Evolutionary conservation across 2,329 filamentous ascomycete genomes (phyloP).

Genomic region (Botrytis tulipae): DNA sequence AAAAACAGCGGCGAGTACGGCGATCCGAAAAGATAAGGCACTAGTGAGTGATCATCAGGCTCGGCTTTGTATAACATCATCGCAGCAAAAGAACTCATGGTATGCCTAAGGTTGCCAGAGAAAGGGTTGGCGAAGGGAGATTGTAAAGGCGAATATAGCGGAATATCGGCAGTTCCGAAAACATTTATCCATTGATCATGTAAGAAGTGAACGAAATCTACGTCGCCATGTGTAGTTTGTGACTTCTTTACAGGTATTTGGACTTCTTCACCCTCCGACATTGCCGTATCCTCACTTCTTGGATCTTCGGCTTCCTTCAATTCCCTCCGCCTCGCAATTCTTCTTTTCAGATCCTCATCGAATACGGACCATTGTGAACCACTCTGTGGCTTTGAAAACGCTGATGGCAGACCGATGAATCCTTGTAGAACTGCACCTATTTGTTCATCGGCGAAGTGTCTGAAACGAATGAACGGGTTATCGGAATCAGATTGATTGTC

Average conservation of each 20-base stretch:
- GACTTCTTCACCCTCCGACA: conserved; percentile 15
- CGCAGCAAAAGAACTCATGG: conserved; percentile 1
- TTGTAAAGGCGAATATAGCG: conserved; percentile 32
- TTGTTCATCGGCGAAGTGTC: conserved; percentile 36
- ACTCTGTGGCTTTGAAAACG: conserved; percentile 31
- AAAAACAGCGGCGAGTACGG: conserved; percentile 37
- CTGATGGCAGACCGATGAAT: conserved; percentile 37
- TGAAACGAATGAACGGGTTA: conserved; percentile 38
- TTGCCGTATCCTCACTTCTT: conserved; percentile 8
- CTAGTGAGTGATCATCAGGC: conserved; percentile 30
- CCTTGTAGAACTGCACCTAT: conserved; percentile 38
- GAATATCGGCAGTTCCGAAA: conserved; percentile 27
- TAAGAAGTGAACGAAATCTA: background rate
- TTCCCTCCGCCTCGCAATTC: conserved; percentile 30
- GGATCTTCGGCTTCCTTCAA: conserved; percentile 28
- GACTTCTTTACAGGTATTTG: conserved; percentile 26
- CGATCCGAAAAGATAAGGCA: conserved; percentile 39
- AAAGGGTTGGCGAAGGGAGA: conserved; percentile 67
- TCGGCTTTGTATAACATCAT: conserved; percentile 1
- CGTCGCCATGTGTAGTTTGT: background rate
- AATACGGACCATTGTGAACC: conserved; percentile 33
- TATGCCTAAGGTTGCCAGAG: conserved; percentile 29
- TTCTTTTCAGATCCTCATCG: conserved; percentile 33
- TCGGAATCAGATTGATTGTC: conserved; percentile 17
- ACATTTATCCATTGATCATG: background rate